A percentile compares a stretch with the other conserved stretches of the same genome.
Evolutionary conservation across 768 basidiomycete genomes (phyloP).

Genomic region (Serendipita sp.): DNA sequence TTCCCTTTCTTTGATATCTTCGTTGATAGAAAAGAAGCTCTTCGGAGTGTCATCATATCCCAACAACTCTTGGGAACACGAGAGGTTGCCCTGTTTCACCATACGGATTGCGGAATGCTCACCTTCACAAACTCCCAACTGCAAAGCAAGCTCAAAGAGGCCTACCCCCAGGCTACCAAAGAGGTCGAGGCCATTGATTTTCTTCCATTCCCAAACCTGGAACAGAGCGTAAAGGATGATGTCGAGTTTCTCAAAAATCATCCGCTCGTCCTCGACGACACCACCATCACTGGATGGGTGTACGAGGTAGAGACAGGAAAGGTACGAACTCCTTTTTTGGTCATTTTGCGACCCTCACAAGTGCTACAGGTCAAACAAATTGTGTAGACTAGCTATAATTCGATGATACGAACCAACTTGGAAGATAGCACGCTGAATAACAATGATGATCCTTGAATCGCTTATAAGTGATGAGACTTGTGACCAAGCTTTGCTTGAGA

Average conservation of each 20-base stretch:
- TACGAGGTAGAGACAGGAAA: slow-evolving; percentile 49
- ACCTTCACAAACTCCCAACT: slow-evolving; percentile 39
- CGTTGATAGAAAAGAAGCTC: slow-evolving; percentile 40
- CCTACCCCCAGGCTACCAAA: slow-evolving; percentile 17
- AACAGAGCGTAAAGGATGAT: slow-evolving; percentile 40
- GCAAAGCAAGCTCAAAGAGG: slow-evolving; percentile 33
- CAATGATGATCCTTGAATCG: too few species aligned
- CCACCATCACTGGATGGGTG: slow-evolving; percentile 47
- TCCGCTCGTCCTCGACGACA: slow-evolving; percentile 38
- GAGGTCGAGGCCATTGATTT: slow-evolving; percentile 36
- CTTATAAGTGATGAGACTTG: too few species aligned
- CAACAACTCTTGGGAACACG: slow-evolving; percentile 56
- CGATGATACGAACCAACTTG: too few species aligned
- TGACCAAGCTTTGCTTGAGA: too few species aligned
- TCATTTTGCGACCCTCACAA: too few species aligned
- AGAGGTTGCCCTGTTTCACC: slow-evolving; percentile 53
- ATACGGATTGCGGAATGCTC: slow-evolving; percentile 61
- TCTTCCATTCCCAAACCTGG: slow-evolving; percentile 35
- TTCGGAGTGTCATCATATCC: slow-evolving; percentile 53
- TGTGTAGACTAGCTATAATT: too few species aligned
- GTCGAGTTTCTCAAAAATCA: slow-evolving; percentile 40
- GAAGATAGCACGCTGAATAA: too few species aligned
- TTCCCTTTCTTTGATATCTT: not conserved
- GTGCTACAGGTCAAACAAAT: too few species aligned
- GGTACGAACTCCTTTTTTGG: slow-evolving; percentile 18